Conservation (phyloP, 768 basidiomycete genomes). For the Collybia sordida region DNA sequence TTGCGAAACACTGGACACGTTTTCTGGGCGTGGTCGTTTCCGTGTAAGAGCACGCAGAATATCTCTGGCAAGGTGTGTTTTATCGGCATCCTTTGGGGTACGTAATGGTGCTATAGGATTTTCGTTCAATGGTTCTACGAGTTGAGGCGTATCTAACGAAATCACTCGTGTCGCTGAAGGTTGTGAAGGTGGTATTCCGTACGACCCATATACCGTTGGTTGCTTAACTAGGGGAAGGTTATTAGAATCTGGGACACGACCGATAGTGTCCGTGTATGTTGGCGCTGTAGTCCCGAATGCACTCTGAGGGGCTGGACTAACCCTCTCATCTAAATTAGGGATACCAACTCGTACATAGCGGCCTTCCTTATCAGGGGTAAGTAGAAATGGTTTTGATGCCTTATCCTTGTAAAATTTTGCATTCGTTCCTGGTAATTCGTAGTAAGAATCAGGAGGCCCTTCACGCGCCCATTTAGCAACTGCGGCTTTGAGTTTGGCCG, state of each 20-base stretch:
- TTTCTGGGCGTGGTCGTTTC: conserved; percentile 21
- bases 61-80: conserved; percentile 53
- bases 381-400: background rate
- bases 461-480: background rate
- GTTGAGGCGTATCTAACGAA: too few species aligned
- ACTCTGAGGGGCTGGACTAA: background rate
- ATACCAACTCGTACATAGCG: background rate
- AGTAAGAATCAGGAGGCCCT: background rate
- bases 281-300: background rate
- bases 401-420: conserved; percentile 4
- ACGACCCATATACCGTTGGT: background rate
- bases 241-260: background rate
- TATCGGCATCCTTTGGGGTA: conserved; percentile 45
- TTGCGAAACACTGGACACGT: background rate
- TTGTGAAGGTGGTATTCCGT: background rate
- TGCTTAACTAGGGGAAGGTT: background rate
- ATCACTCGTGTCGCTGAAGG: background rate
- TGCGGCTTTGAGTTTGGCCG: background rate
- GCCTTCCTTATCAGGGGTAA: background rate
- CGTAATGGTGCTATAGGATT: conserved; percentile 6
- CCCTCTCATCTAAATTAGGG: too few species aligned
- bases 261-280: background rate
- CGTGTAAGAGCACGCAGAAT: conserved; percentile 41
- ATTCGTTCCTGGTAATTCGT: background rate
- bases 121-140: too few species aligned